Base-by-base conservation (phyloP, 331 rosid species). In the Malus hybrid region DNA sequence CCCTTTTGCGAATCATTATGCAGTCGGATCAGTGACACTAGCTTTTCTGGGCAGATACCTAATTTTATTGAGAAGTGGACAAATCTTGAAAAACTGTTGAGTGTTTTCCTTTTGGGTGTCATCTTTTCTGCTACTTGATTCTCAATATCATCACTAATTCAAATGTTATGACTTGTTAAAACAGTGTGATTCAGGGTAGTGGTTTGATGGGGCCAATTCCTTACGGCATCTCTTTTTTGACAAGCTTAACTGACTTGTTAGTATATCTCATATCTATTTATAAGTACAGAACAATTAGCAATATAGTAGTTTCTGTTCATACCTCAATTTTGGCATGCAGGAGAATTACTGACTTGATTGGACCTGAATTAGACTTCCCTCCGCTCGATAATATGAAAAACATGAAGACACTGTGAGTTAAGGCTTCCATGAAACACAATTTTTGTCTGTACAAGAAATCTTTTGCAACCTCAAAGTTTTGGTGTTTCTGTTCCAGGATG, bases 161-260 rank as follows among this genome's bases (percentile, higher is more conserved):
- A 7, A 2, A 55, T 32, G 20, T 31, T 20, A n/a, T 65, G 63
- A 75, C 77, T 74, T 28, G 28, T 57, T 28, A 54, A 71, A 77
- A 70, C 86, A 94, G 98, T 31, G 56, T 19, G 15, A 87, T 91
- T 74, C 85, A 86, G 60, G 98, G 87, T 22, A 88, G 95, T 79
- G 96, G 97, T 52, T 70, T 91, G 80, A 90, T 79, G 8, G 98
- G 96, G 62, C 94, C 97, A 65, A 86, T 93, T 79, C 97, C 97
- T 81, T 31, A 79, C 12, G 79, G 57, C 77, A 86, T 90, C 73
- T 79, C 87, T 79, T 31, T 6, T 60, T 71, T 86, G 79, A 28
- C 65, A 50, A 77, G 39, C 0, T 46, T 91, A 73, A 33, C 28
- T 8, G 89, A 90, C 71, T 28, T 93, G 98, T 93, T 59, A 64